These are phyloP conservation scores for Vaccinium vitisidaea DNA, from an alignment of 148 eudicot species.

Conservation along the genomic window DNA sequence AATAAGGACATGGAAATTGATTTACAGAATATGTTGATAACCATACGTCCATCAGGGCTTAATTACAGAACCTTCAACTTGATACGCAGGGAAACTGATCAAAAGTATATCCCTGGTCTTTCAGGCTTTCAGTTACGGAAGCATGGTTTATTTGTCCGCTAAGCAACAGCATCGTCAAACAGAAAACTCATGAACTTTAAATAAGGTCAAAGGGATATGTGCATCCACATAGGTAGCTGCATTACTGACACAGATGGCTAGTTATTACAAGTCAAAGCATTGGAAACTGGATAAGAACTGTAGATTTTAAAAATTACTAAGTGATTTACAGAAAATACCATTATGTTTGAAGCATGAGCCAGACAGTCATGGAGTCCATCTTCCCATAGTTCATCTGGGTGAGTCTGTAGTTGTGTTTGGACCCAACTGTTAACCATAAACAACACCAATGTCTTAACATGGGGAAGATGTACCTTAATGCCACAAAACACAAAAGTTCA, in stretches of 20 bases:
- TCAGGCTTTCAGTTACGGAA: neutral
- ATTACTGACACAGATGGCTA: neutral
- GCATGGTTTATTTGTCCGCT: neutral
- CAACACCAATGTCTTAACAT: constrained; percentile 14
- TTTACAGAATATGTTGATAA: neutral
- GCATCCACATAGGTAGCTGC: neutral
- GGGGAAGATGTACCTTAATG: neutral
- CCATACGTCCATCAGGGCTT: neutral
- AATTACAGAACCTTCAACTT: neutral
- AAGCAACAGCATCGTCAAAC: neutral
- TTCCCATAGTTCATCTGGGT: constrained; percentile 97
- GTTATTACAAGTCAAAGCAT: neutral
- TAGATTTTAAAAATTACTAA: neutral
- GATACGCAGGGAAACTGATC: neutral
- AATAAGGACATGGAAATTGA: neutral
- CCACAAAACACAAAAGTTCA: neutral
- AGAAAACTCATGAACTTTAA: neutral
- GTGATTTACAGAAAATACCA: constrained; percentile 35
- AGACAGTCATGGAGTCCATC: constrained; percentile 82
- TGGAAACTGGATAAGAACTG: neutral
- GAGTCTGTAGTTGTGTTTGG: constrained; percentile 76
- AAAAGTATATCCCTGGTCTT: neutral
- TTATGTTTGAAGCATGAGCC: constrained; percentile 61
- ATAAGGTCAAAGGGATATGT: neutral
- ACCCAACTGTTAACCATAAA: constrained; percentile 72